Base-by-base conservation (phyloP, 495 filamentous ascomycete species). In the Penicillium ucsense region DNA sequence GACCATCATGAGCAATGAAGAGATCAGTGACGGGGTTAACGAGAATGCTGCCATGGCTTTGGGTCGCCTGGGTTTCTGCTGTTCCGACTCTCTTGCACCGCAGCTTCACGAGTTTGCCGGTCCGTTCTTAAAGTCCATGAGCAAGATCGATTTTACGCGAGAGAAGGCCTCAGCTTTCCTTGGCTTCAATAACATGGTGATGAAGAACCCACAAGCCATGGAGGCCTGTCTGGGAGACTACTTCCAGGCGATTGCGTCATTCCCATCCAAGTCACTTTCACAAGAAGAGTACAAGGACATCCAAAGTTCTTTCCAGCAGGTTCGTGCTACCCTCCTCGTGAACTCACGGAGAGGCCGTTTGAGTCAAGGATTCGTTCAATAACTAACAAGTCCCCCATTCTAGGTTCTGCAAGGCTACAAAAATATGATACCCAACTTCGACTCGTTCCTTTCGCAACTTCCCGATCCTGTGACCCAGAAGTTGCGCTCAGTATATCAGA, bases 21-120 rank as follows among this genome's bases (percentile, higher is more conserved):
- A 86, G 55, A 83, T 96, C 9, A 90, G 94, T n/a, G 79, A 82
- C 54, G 94, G 89, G 0, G 85, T 99, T 8, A 85, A 84, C 41
- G 94, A 97, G 62, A 97, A 97, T 60, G 91, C 92, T 1, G 90
- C 89, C 3, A 92, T 95, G 62, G 90, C 91, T 7, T 70, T 99
- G 9, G 94, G 92, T 12, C 79, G 92, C 33, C 73, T 99, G 29
- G 92, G 94, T 6, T 75, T 95, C n/a, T 83, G 82, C 48, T 87
- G 84, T 56, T 75, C 84, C 30, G 81, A 84, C 27, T 68, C 82
- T 34, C 74, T 97, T 36, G 87, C 89, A 0, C 85, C 89, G 7
- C 84, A 86, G 36, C 77, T 99, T n/a, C 72, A 79, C 33, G 81
- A 76, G 37, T 94, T 91, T 51, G 89, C 90, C 3, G 76, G 80